A percentile compares a stretch with the other conserved stretches of the same genome.
phyloP scores from a whole-genome alignment of 345 rosid genomes.

The Gossypium australe region DNA sequence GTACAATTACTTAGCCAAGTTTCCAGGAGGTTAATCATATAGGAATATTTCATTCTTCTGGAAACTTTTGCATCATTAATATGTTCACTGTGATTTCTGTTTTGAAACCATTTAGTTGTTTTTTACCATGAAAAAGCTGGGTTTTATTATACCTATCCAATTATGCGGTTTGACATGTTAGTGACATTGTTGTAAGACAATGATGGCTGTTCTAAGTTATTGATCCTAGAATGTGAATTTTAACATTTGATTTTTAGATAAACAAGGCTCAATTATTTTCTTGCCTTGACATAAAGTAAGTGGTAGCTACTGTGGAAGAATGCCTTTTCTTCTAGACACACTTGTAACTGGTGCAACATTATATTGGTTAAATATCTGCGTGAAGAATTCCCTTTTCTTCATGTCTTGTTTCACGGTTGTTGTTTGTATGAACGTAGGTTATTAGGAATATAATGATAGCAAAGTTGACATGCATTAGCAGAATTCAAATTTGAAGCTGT shows the following conservation, averaged over 20 bases:
- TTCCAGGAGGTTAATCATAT: conserved; percentile 8
- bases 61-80: background rate
- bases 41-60: background rate
- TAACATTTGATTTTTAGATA: background rate
- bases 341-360: background rate
- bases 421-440: background rate
- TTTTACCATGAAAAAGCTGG: background rate
- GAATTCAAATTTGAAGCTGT: conserved; percentile 1
- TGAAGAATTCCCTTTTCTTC: background rate
- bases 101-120: background rate
- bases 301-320: background rate
- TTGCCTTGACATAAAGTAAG: background rate
- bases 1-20: conserved; percentile 33
- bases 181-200: background rate
- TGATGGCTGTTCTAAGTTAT: background rate
- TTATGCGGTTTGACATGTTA: background rate
- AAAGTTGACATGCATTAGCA: background rate
- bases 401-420: background rate
- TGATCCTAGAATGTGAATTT: background rate
- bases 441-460: background rate
- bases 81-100: background rate
- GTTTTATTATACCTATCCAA: background rate
- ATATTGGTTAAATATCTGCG: background rate
- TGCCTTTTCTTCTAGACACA: background rate
- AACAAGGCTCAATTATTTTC: background rate